Evolutionary conservation across 2,329 filamentous ascomycete genomes (phyloP).

Genomic region (Ophiostoma ulmi): DNA sequence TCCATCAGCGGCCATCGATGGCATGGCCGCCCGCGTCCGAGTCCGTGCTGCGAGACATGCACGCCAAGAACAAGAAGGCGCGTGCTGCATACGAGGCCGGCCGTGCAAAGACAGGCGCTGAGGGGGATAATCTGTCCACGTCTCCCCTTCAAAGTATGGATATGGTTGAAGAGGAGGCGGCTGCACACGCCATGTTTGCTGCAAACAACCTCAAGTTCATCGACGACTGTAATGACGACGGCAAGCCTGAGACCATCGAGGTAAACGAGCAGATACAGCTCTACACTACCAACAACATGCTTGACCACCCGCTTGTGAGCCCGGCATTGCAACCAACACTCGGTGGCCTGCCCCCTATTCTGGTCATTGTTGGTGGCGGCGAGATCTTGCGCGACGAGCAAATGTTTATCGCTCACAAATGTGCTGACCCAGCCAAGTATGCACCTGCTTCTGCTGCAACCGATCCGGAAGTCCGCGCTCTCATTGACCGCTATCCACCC

Average conservation of each 20-base stretch:
- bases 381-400: conserved; percentile 92
- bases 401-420: conserved; percentile 91
- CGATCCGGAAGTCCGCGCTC: conserved; percentile 55
- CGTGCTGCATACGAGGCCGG: conserved; percentile 34
- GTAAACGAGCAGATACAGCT: conserved; percentile 92
- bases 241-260: conserved; percentile 41
- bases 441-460: conserved; percentile 61
- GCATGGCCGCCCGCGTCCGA: conserved; percentile 91
- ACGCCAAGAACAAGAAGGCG: conserved; percentile 40
- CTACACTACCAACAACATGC: conserved; percentile 75
- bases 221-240: conserved; percentile 53
- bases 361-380: conserved; percentile 81
- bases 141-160: neutral
- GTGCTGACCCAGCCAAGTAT: conserved; percentile 75
- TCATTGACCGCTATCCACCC: conserved; percentile 64
- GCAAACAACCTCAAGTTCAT: conserved; percentile 27
- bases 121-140: neutral
- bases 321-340: conserved; percentile 82
- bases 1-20: conserved; percentile 81
- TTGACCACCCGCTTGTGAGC: conserved; percentile 84
- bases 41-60: conserved; percentile 57
- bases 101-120: neutral
- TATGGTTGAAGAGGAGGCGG: neutral
- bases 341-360: conserved; percentile 79
- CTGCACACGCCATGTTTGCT: conserved; percentile 33